A percentile compares a stretch with the other conserved stretches of the same genome.
Evolutionary conservation across 1,139 yeast genomes (phyloP).

Genomic region (Suhomyces panamericanus): DNA sequence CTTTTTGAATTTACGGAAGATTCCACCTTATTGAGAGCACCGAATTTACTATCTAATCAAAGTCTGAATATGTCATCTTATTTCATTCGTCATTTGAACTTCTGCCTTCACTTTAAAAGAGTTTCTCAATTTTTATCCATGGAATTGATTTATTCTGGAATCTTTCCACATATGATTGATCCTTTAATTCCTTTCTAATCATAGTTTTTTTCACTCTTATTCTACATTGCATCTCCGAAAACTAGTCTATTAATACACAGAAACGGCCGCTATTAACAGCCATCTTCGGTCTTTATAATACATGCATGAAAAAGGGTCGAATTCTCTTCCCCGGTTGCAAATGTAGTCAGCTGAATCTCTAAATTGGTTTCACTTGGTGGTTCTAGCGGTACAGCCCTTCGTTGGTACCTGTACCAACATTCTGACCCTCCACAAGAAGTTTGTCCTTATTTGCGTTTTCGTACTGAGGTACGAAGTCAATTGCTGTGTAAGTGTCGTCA

Average conservation of each 20-base stretch:
- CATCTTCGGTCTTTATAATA: slow-evolving; percentile 2
- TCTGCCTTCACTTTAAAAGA: not conserved
- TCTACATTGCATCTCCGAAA: no score
- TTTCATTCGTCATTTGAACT: not conserved
- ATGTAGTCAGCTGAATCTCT: not conserved
- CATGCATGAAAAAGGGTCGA: not conserved
- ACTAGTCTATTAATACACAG: slow-evolving; percentile 5
- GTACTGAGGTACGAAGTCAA: slow-evolving; percentile 44
- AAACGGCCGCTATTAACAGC: not conserved
- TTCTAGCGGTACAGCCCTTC: slow-evolving; percentile 1
- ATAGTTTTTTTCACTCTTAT: no score
- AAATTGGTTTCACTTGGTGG: not conserved
- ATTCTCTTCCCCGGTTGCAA: not conserved
- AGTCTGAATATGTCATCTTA: no score
- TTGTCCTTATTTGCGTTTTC: slow-evolving; percentile 32
- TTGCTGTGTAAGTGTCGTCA: slow-evolving; percentile 26
- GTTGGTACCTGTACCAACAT: slow-evolving; percentile 11
- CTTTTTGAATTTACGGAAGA: no score
- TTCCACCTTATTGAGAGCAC: no score
- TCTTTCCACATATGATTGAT: no score
- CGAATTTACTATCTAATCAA: no score
- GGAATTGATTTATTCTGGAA: no score
- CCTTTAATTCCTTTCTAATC: no score
- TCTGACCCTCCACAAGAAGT: slow-evolving; percentile 14
- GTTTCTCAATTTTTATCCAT: no score